Percentiles rank a stretch among this genome's conserved stretches.
These are phyloP conservation scores for Escovopsis weberi DNA, from an alignment of 2,329 filamentous ascomycete genomes.

Conservation along the genomic window DNA sequence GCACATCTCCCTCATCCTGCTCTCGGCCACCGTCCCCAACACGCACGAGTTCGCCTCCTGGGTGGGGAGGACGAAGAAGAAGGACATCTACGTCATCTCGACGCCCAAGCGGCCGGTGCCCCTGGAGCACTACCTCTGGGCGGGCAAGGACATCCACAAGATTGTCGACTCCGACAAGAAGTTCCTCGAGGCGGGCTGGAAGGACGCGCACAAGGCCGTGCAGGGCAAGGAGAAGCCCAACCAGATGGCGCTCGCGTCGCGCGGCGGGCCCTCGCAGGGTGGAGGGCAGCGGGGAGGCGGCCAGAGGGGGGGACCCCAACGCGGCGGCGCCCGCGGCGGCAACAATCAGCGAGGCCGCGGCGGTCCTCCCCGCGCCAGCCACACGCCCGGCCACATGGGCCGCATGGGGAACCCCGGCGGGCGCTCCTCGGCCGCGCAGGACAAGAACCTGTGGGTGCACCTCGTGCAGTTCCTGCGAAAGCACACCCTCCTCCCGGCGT, in stretches of 20 bases:
- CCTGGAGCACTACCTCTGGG: slow-evolving; percentile 93
- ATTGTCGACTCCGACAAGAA: slow-evolving; percentile 89
- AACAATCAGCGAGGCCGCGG: slow-evolving; percentile 38
- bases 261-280: slow-evolving; percentile 22
- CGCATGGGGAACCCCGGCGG: slow-evolving; percentile 74
- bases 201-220: slow-evolving; percentile 72
- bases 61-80: slow-evolving; percentile 96
- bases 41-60: slow-evolving; percentile 96
- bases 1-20: slow-evolving; percentile 85
- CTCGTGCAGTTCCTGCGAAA: slow-evolving; percentile 85
- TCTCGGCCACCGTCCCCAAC: slow-evolving; percentile 94
- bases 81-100: slow-evolving; percentile 97
- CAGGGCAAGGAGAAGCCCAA: slow-evolving; percentile 65
- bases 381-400: slow-evolving; percentile 72
- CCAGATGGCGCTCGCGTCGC: slow-evolving; percentile 19
- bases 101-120: slow-evolving; percentile 91
- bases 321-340: slow-evolving; percentile 31
- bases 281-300: slow-evolving; percentile 25
- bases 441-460: slow-evolving; percentile 94
- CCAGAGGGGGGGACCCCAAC: slow-evolving; percentile 28
- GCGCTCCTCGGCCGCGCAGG: slow-evolving; percentile 78
- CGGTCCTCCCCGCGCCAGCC: slow-evolving; percentile 41
- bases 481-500: slow-evolving; percentile 73
- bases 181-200: slow-evolving; percentile 89
- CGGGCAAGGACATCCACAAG: slow-evolving; percentile 80